These are phyloP conservation scores for Brasenia schreberi DNA, from an alignment of 164 flowering plant species.

Conservation along the genomic window DNA sequence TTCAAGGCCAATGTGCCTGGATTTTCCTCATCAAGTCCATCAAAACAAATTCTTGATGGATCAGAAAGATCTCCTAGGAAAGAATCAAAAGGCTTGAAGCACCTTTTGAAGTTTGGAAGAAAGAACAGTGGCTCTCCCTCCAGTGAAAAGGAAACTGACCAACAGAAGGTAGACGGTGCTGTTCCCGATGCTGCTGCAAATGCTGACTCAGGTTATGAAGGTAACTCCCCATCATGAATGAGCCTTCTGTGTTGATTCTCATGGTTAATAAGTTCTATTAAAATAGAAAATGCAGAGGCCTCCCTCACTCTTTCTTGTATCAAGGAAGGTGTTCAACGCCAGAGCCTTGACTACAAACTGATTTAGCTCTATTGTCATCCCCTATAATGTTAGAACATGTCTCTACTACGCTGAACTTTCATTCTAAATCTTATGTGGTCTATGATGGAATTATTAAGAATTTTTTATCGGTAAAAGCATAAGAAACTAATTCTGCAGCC, in stretches of 20 bases:
- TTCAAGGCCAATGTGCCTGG: slow-evolving; percentile 29
- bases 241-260: not conserved
- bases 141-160: slow-evolving; percentile 44
- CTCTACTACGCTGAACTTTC: no score
- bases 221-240: slow-evolving; percentile 20
- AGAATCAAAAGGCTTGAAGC: slow-evolving; percentile 73
- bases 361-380: no score
- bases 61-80: slow-evolving; percentile 43
- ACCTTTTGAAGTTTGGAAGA: slow-evolving; percentile 78
- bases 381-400: no score
- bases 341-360: no score
- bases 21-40: slow-evolving; percentile 14
- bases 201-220: slow-evolving; percentile 41
- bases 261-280: not conserved
- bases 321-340: not conserved
- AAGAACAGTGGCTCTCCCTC: slow-evolving; percentile 38
- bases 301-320: not conserved
- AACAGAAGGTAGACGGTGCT: slow-evolving; percentile 19
- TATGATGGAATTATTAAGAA: no score
- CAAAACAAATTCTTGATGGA: slow-evolving; percentile 34
- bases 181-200: slow-evolving; percentile 9
- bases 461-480: no score
- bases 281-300: not conserved
- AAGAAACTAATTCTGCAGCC: no score
- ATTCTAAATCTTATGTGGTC: no score